Conservation (phyloP, 2,329 filamentous ascomycete species). For the Cercospora janseana region DNA sequence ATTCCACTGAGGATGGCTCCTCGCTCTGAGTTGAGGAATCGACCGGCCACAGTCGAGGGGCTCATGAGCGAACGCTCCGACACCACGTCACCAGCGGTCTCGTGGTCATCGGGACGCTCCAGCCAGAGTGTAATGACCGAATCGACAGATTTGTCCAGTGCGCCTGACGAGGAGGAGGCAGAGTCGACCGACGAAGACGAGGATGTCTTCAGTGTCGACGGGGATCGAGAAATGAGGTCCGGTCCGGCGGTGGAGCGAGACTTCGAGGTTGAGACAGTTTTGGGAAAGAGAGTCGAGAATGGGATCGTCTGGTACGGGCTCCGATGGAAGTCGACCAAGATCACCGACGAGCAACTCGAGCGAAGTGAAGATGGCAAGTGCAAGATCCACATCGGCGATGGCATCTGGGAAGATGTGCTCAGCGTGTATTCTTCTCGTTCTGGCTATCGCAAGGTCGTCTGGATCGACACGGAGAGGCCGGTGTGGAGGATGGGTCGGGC, state of each 20-base stretch:
- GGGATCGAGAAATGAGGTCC: not conserved
- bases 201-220: not conserved
- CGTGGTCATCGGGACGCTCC: not conserved
- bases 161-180: not conserved
- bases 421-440: not conserved
- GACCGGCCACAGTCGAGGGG: not conserved
- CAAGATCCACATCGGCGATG: not conserved
- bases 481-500: conserved; percentile 9
- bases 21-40: too few species aligned
- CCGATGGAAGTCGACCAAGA: not conserved
- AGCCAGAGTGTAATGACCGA: not conserved
- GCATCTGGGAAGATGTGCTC: not conserved
- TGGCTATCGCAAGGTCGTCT: not conserved
- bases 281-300: not conserved
- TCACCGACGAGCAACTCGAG: not conserved
- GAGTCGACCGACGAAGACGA: not conserved
- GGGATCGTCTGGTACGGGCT: conserved; percentile 1
- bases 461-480: conserved; percentile 4
- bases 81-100: not conserved
- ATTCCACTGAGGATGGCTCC: not conserved
- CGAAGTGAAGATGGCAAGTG: not conserved
- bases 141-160: not conserved
- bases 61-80: not conserved
- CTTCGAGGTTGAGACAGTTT: conserved; percentile 1
- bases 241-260: not conserved